Conservation (phyloP, 2,329 filamentous ascomycete species). For the Xylaria hypoxylon region DNA sequence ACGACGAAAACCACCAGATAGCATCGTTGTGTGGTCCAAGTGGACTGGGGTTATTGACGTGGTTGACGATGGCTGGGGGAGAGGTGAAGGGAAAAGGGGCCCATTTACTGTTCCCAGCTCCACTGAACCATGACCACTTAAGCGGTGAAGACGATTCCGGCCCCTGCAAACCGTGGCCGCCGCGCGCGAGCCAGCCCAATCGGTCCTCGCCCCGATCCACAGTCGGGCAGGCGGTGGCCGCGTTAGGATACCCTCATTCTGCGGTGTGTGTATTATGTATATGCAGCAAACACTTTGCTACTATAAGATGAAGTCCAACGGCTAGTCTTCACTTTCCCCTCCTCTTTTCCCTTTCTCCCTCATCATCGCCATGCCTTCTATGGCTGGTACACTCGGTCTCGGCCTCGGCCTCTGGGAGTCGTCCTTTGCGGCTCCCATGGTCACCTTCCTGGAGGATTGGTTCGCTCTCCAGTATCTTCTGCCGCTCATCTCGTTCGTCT, state of each 20-base stretch:
- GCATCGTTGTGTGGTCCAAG: not conserved
- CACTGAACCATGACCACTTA: conserved; percentile 25
- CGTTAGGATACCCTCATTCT: conserved; percentile 1
- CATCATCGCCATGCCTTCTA: conserved; percentile 39
- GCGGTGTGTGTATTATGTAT: not conserved
- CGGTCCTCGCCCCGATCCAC: conserved; percentile 32
- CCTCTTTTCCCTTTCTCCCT: conserved; percentile 2
- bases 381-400: conserved; percentile 38
- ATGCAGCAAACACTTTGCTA: not conserved
- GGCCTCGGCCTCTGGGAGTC: conserved; percentile 32
- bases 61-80: conserved; percentile 41
- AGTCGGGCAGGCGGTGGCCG: conserved; percentile 30
- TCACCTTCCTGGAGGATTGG: conserved; percentile 35
- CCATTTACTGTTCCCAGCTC: not conserved
- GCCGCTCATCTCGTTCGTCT: conserved; percentile 42
- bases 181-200: conserved; percentile 30
- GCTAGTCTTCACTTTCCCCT: not conserved
- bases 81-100: conserved; percentile 12
- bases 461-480: conserved; percentile 38
- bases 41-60: conserved; percentile 35
- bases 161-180: conserved; percentile 27
- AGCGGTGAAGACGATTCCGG: conserved; percentile 27
- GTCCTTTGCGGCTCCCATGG: conserved; percentile 28
- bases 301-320: conserved; percentile 24
- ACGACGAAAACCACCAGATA: no score